Percentiles rank a stretch among this genome's conserved stretches.
These are phyloP conservation scores for Triticum urartu DNA, from an alignment of 176 grass and related monocot species.

Conservation along the genomic window DNA sequence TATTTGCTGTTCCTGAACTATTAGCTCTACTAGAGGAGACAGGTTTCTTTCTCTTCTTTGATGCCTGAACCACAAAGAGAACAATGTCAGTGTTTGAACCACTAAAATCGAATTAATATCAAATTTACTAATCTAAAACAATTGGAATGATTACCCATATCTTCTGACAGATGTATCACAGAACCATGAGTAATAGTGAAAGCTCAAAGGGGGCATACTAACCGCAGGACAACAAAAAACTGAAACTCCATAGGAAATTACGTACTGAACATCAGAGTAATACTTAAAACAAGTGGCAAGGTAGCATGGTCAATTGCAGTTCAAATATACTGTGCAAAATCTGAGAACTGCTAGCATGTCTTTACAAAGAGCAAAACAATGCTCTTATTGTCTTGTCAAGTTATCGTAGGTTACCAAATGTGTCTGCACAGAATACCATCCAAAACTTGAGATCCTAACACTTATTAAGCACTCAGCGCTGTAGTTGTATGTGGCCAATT, in stretches of 20 bases:
- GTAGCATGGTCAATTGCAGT: conserved; percentile 1
- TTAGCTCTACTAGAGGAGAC: conserved; percentile 76
- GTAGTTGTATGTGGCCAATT: not conserved
- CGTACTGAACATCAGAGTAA: not conserved
- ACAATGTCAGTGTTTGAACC: not conserved
- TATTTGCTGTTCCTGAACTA: conserved; percentile 94
- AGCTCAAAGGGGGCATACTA: conserved; percentile 30
- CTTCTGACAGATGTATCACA: not conserved
- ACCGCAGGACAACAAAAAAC: not conserved
- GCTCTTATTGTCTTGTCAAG: not conserved
- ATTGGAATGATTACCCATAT: not conserved
- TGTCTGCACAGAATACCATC: not conserved
- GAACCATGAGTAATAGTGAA: not conserved
- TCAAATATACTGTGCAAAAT: not conserved
- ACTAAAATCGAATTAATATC: conserved; percentile 15
- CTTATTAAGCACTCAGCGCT: not conserved
- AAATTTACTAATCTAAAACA: conserved; percentile 14
- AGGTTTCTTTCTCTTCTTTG: conserved; percentile 74
- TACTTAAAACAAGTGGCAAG: not conserved
- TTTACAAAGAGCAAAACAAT: not conserved
- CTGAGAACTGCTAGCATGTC: not conserved
- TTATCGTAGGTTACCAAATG: not conserved
- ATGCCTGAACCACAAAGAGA: conserved; percentile 46
- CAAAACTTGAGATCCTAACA: conserved; percentile 2
- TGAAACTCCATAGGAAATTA: not conserved